Base-by-base conservation (phyloP, 2,329 filamentous ascomycete species). In the Pleoardoris graminearum region DNA sequence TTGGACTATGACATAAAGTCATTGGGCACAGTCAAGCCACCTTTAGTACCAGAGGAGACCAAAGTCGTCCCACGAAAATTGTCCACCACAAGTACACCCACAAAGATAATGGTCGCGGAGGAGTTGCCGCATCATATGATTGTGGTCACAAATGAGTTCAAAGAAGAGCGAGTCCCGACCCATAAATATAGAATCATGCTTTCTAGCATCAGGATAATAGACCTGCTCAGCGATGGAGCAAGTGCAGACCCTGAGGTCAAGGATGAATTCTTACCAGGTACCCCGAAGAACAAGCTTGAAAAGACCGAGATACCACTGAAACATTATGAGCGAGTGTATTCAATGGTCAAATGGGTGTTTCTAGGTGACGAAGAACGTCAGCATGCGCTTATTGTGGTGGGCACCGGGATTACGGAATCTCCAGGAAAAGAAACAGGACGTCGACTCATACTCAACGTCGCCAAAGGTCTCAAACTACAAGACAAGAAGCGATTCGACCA, bases 311-410 rank as follows among this genome's bases (percentile, higher is more conserved):
- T 77, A 14, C 80, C 81, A 3, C 74, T 91, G 14, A 78, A 82
- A 38, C 57, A 71, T 0, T 81, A 81, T 0, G 85, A 88, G 56
- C 79, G 78, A 33, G 81, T 91, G 1, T 77, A 83, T 37, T 79
- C 82, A 1, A 69, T 91, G 7, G 70, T 80, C 1, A 85, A 89
- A 55, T 91, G 88, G 88, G 68, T 77, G 4, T 84, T 82, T 55
- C 72, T 76, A 27, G 82, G 82, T 50, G 78, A 82, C 32, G 53
- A 60, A 4, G 77, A 76, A n/a, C 82, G 80, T 50, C 78, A 73
- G 0, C 88, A 86, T 69, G 78, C 82, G 1, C 87, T 85, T 63
- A 76, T 90, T 27, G 77, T 90, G 12, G 79, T 88, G 10, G 79
- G 82, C 3, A 83, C 82, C 14, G 66, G 68, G 1, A 53, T 70